Evolutionary conservation across 2,329 filamentous ascomycete species (phyloP).

Genomic region (Macroventuria anomochaeta): DNA sequence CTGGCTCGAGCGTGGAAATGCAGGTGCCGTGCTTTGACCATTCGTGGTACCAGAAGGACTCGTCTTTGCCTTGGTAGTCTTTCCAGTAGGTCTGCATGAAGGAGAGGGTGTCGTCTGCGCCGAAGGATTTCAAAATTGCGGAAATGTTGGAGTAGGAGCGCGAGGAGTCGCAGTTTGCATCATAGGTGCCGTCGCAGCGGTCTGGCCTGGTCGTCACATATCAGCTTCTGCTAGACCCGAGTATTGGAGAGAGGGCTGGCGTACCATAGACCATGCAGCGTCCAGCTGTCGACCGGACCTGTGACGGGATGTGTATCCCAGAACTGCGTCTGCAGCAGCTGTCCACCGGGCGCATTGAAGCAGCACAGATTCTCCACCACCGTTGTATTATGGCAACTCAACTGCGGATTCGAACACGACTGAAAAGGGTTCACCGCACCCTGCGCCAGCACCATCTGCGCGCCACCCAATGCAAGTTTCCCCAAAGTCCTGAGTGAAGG

Average conservation of each 20-base stretch:
- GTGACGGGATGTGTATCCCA: conserved; percentile 73
- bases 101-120: conserved; percentile 62
- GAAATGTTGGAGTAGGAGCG: conserved; percentile 71
- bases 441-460: conserved; percentile 31
- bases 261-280: conserved; percentile 72
- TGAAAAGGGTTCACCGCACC: conserved; percentile 21
- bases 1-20: conserved; percentile 70
- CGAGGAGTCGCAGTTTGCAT: conserved; percentile 67
- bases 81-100: conserved; percentile 79
- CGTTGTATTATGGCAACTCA: conserved; percentile 71
- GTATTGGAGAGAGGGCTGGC: conserved; percentile 10
- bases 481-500: conserved; percentile 47
- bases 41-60: conserved; percentile 73
- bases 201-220: conserved; percentile 50
- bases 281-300: conserved; percentile 74
- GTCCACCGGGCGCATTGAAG: conserved; percentile 74
- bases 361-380: conserved; percentile 71
- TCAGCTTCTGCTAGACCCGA: not conserved
- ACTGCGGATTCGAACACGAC: conserved; percentile 50
- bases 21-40: conserved; percentile 78
- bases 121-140: conserved; percentile 63
- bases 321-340: conserved; percentile 77
- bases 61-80: conserved; percentile 68
- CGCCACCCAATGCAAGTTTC: conserved; percentile 43
- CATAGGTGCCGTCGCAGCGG: conserved; percentile 72